Base-by-base conservation (phyloP, 2,329 filamentous ascomycete species). In the Ceratocystis eucalypticola region DNA sequence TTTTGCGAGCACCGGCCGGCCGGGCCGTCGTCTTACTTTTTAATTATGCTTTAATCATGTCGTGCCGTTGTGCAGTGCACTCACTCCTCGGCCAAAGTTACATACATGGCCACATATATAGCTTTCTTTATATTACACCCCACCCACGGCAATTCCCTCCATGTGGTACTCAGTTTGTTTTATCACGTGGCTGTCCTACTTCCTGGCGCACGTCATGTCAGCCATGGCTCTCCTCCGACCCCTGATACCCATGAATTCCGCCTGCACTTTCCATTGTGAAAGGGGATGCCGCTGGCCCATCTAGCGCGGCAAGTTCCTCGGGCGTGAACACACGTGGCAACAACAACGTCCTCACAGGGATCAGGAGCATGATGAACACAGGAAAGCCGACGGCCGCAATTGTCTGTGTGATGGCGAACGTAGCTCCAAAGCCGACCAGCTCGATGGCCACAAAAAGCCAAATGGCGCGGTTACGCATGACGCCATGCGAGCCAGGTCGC, bases 331-430 rank as follows among this genome's bases (percentile, higher is more conserved):
- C 79, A 44, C 76, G 76, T 0, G 88, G 88, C 70, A 91, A 77
- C 5, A 90, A 68, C 68, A 84, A 77, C 1, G 85, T 82, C 7
- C 88, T 80, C 1, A 86, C 75, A 0, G 88, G 88, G 28, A 91
- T 85, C 4, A 91, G 77, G 17, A 84, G 74, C 61, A 91, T 75
- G 71, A 91, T 90, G 69, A 90, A 82, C 45, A 91, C 80, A 7
- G 89, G 89, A 70, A 92, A 93, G 0, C 89, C 89, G 10, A 93
- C 88, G 1, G 89, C 89, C 2, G 88, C 89, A 62, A 92, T 87
- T 0, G 89, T 92, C 76, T 93, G 86, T 0, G 89, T 91, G 71
- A 92, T 89, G 68, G 89, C 88, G 73, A 93, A 91, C 0, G 89
- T 93, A 25, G 86, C 88, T 2, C 80, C 88, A 71, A 92, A 91